Base-by-base conservation (phyloP, 1,284 basidiomycete genomes). In the Inonotus hispidus region DNA sequence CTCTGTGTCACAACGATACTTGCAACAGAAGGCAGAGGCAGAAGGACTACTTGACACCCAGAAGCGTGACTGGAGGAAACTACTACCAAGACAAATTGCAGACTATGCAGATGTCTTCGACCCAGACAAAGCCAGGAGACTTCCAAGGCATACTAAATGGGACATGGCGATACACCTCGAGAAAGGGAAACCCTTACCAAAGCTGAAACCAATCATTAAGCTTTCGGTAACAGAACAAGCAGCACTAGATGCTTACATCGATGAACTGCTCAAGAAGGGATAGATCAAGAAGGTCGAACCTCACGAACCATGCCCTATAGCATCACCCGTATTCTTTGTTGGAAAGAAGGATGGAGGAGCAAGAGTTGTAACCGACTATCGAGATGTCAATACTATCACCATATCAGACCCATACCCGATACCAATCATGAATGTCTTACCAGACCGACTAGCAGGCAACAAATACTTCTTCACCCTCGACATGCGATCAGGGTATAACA, bases 391-490 rank as follows among this genome's bases (percentile, higher is more conserved):
- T 63, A 32, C 14, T n/a, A n/a, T n/a, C n/a, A n/a, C n/a, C n/a
- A n/a, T n/a, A n/a, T n/a, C n/a, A n/a, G n/a, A n/a, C n/a, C 37
- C 37, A 38, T 66, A 66, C 43, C 68, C 69, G 0, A 49, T 74
- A 0, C 73, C 73, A 1, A 64, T 72, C 7, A 71, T 71, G 19
- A 38, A 56, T 35, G 69, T 71, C 19, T 53, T 67, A n/a, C 61
- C 73, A 13, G 65, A 71, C 61, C 61, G 60, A 6, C 61, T 74
- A 32, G n/a, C n/a, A n/a, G n/a, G n/a, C n/a, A n/a, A n/a, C n/a
- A 68, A 66, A 37, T 63, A 67, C 39, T 79, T 75, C 64, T 73
- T 71, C 4, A 75, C 75, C 55, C 58, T 78, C 1, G 72, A 78
- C 61, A 62, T 75, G 4, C 41, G 68, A 21, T 68, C 63, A 46